These are phyloP conservation scores for Saraca asoca DNA, from an alignment of 331 rosid species.

Conservation along the genomic window DNA sequence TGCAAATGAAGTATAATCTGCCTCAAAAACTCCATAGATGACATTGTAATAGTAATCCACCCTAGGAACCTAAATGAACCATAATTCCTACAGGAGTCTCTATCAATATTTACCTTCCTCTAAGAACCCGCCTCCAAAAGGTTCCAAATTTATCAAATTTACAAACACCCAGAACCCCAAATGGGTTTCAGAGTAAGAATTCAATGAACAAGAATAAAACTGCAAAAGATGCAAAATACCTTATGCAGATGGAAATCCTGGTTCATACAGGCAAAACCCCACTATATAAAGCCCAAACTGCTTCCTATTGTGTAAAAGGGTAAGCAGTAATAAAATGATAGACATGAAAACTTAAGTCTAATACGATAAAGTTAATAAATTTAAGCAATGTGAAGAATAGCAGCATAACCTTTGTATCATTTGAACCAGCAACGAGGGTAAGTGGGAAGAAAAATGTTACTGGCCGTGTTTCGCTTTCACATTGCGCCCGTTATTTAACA, in stretches of 20 bases:
- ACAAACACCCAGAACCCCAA: conserved; percentile 32
- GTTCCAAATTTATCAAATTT: neutral
- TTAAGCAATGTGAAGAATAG: neutral
- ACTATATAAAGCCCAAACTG: neutral
- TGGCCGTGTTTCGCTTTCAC: no score
- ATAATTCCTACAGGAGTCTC: neutral
- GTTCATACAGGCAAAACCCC: conserved; percentile 3
- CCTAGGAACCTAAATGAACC: neutral
- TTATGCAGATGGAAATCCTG: conserved; percentile 20
- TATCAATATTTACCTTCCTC: neutral
- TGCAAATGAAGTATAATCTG: neutral
- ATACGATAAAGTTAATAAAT: neutral
- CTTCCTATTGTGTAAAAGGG: neutral
- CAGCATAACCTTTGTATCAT: no score
- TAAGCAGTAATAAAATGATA: neutral
- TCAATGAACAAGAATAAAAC: conserved; percentile 37
- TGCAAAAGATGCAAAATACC: conserved; percentile 24
- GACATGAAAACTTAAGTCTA: neutral
- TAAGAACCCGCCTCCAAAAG: conserved; percentile 24
- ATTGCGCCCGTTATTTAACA: no score
- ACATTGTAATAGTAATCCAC: conserved; percentile 6
- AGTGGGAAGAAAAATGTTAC: no score
- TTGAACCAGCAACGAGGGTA: no score
- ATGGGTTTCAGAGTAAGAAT: conserved; percentile 23
- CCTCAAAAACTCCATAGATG: conserved; percentile 4